Conservation (phyloP, 1,284 basidiomycete species). For the Austropuccinia psidii region DNA sequence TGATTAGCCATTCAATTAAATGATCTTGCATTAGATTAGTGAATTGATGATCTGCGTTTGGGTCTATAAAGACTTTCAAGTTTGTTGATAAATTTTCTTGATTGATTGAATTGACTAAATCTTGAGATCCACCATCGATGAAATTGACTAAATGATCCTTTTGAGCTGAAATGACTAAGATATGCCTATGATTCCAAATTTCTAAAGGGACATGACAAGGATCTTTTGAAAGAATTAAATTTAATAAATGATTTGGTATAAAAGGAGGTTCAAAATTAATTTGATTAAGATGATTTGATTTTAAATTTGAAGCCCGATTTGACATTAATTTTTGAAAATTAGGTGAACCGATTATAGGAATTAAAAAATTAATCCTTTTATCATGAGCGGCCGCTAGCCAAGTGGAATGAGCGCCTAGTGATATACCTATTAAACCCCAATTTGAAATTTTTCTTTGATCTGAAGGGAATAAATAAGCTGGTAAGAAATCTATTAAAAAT, state of each 20-base stretch:
- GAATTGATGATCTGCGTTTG: no score
- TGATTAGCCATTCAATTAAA: no score
- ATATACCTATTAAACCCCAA: conserved; percentile 63
- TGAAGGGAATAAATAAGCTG: conserved; percentile 65
- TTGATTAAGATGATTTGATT: conserved; percentile 48
- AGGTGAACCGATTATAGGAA: conserved; percentile 68
- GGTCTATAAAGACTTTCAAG: no score
- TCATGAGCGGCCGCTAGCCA: conserved; percentile 61
- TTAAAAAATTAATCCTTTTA: conserved; percentile 60
- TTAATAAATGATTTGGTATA: conserved; percentile 54
- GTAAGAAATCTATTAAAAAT: conserved; percentile 71
- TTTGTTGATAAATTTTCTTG: not conserved
- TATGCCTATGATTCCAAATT: not conserved
- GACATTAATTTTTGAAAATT: conserved; percentile 61
- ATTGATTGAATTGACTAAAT: not conserved
- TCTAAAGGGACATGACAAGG: not conserved
- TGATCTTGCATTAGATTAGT: no score
- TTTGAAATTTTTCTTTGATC: conserved; percentile 59
- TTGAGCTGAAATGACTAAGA: not conserved
- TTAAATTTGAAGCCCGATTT: no score
- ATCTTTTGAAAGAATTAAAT: not conserved
- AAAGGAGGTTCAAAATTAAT: conserved; percentile 53
- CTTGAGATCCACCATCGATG: not conserved
- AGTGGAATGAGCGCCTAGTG: conserved; percentile 67
- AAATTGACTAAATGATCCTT: not conserved